phyloP scores from a whole-genome alignment of 2,329 filamentous ascomycete genomes.

The Botrytis squamosa region DNA sequence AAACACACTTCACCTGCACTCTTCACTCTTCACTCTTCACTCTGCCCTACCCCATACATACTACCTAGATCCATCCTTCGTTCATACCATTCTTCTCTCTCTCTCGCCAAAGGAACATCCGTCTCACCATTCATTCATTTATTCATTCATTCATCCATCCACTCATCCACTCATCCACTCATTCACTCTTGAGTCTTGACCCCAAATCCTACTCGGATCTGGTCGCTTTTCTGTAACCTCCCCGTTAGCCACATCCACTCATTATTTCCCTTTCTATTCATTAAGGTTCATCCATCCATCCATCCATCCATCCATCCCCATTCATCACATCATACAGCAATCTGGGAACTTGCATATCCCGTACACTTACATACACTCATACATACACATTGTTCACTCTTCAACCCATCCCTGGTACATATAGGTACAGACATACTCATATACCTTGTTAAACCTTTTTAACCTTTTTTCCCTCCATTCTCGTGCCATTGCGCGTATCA shows the following conservation, averaged over 20 bases:
- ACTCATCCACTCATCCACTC: not conserved
- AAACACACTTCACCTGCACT: not conserved
- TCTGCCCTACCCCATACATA: not conserved
- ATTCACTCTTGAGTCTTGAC: not conserved
- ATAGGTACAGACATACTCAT: not conserved
- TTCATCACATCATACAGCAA: not conserved
- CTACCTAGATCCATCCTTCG: not conserved
- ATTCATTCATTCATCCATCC: too few species aligned
- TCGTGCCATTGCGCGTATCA: conserved; percentile 13
- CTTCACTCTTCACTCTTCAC: not conserved
- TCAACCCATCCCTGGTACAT: not conserved
- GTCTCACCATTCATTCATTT: not conserved
- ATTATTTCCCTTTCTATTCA: not conserved
- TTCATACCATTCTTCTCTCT: not conserved
- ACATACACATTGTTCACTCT: not conserved
- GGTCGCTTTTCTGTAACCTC: not conserved
- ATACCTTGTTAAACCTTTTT: not conserved
- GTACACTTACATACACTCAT: not conserved
- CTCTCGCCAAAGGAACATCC: not conserved
- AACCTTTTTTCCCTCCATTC: conserved; percentile 5
- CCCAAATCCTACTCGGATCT: not conserved
- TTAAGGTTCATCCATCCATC: not conserved
- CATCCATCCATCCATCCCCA: not conserved
- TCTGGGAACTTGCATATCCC: conserved; percentile 4
- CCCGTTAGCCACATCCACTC: conserved; percentile 12